Conservation (phyloP, 1,284 basidiomycete genomes). For the Lentinula novae-zelandiae region DNA sequence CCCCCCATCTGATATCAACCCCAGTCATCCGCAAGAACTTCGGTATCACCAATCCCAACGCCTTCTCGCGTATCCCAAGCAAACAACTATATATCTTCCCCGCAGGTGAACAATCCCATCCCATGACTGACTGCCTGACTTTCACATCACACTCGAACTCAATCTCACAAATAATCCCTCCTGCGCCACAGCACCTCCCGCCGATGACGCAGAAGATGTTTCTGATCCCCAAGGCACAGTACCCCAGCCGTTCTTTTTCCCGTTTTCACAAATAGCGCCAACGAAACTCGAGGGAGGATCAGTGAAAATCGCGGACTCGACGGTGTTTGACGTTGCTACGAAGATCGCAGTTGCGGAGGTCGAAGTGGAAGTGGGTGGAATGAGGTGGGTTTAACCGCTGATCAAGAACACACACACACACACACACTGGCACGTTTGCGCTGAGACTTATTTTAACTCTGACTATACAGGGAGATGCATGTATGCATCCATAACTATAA, state of each 20-base stretch:
- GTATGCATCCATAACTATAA: slow-evolving; percentile 16
- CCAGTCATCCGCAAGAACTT: slow-evolving; percentile 72
- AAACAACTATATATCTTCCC: slow-evolving; percentile 70
- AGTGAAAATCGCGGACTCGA: slow-evolving; percentile 61
- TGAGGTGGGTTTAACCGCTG: slow-evolving; percentile 53
- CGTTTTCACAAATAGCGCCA: slow-evolving; percentile 47
- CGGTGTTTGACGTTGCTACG: slow-evolving; percentile 40
- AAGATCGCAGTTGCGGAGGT: slow-evolving; percentile 66
- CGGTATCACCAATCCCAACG: slow-evolving; percentile 41
- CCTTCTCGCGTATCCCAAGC: slow-evolving; percentile 55
- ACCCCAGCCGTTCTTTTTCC: slow-evolving; percentile 50
- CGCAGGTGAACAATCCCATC: slow-evolving; percentile 33
- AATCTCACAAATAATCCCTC: too few relatives aligned
- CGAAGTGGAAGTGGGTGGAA: slow-evolving; percentile 62
- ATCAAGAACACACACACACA: neutral
- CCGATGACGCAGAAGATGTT: slow-evolving; percentile 33
- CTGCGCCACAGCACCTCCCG: slow-evolving; percentile 29
- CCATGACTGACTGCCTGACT: neutral
- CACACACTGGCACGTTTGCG: neutral
- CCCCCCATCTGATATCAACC: neutral
- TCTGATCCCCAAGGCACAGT: slow-evolving; percentile 48
- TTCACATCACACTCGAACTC: too few relatives aligned
- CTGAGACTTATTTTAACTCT: too few relatives aligned
- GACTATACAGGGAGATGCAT: slow-evolving; percentile 37
- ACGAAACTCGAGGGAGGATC: slow-evolving; percentile 54